Percentiles rank a stretch among this genome's conserved stretches.
Evolutionary conservation across 306 rosid species (phyloP).

Genomic region (Rubus idaeus): DNA sequence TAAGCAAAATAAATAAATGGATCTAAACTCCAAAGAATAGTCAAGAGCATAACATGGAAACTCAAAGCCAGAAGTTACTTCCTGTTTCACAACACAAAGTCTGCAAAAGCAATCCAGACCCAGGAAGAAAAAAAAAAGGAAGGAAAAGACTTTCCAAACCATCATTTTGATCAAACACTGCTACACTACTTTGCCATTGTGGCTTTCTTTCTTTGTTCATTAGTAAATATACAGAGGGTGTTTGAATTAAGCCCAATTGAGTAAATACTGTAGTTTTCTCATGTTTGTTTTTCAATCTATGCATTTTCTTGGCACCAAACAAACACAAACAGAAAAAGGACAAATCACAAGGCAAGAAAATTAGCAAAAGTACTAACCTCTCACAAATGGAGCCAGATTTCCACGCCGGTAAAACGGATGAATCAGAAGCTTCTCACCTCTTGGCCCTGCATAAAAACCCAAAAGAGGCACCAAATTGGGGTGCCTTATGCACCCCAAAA

Average conservation of each 20-base stretch:
- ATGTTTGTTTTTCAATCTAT: background rate
- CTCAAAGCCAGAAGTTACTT: conserved; percentile 9
- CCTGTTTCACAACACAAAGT: background rate
- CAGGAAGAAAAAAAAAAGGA: background rate
- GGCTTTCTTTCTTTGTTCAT: background rate
- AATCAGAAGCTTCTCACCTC: conserved; percentile 96
- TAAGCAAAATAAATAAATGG: background rate
- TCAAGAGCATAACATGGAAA: conserved; percentile 3
- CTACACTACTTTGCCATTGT: background rate
- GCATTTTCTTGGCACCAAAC: conserved; percentile 13
- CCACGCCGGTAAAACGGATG: conserved; percentile 75
- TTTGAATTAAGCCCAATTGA: background rate
- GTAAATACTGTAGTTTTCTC: background rate
- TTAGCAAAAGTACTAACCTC: conserved; percentile 45
- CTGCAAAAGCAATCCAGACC: conserved; percentile 8
- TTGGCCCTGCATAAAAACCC: conserved; percentile 88
- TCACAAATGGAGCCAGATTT: conserved; percentile 70
- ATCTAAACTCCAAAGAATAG: background rate
- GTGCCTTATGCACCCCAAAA: conserved; percentile 69
- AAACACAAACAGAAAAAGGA: conserved; percentile 16
- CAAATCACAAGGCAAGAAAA: background rate
- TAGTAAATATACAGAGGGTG: background rate
- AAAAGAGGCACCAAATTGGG: conserved; percentile 86
- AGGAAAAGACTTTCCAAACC: background rate
- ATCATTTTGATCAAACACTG: background rate